Evolutionary conservation across 805 yeast species (phyloP), one percentile per base, ranked within the genome.

Genomic region (Ogataea thermomethanolica): DNA sequence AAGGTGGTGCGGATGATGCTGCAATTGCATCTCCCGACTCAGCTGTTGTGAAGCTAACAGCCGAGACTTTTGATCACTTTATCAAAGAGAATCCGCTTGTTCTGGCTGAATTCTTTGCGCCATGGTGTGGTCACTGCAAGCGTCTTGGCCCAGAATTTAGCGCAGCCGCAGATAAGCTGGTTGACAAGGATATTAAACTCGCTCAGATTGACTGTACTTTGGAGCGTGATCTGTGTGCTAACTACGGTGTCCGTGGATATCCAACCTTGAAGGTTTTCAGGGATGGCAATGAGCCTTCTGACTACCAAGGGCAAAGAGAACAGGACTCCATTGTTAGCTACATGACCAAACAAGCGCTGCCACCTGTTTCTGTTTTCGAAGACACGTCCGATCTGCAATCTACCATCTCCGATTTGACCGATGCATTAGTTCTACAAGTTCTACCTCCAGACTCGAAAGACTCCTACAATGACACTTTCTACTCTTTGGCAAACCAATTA

Each of bases 121-220:
- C 97, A 61, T 91, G 98, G 97, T 90, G 97, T 73, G 96, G 96
- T 12, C 93, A 90, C 69, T 90, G 97, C 74, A 88, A 90, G 71
- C 76, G 75, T 35, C 68, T 87, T 50, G 95, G 88, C 9, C 96
- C 96, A 25, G 82, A 87, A 63, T 85, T 74, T 52, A 70, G 79
- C 38, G 64, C 75, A 53, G 95, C 95, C 37, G 87, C 91, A 36
- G 79, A 81, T 51, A 53, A 57, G 13, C 71, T 85, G 58, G 71
- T 70, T 34, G 76, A 70, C 37, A 76, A 84, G 46, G 69, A 76
- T 39, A 81, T 85, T 62, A 76, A 78, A 55, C 69, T 87, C 56
- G 95, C 88, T 33, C 95, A 87, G 69, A 69, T 87, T 50, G 95
- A 87, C 64, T 87, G 96, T 74, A 82, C 89, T 25, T 85, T 75